Conservation (phyloP, 176 grass and related monocot genomes). For the Phyllostachys edulis region DNA sequence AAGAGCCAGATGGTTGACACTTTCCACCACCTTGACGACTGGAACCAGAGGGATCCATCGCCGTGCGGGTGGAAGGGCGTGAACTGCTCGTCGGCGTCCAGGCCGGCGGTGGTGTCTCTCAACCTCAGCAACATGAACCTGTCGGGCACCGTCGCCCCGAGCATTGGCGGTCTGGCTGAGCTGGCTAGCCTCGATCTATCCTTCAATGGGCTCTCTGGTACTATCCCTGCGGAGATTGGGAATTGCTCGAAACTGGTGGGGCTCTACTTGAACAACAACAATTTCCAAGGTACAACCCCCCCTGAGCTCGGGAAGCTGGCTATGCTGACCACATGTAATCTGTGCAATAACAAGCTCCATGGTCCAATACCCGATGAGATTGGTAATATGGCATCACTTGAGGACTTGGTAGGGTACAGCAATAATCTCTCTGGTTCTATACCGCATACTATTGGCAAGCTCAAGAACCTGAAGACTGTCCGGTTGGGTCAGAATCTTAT, state of each 20-base stretch:
- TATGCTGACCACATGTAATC: slow-evolving; percentile 55
- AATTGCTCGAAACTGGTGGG: slow-evolving; percentile 54
- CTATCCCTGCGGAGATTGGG: slow-evolving; percentile 67
- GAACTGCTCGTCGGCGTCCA: slow-evolving; percentile 50
- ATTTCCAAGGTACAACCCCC: slow-evolving; percentile 55
- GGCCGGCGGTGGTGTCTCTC: slow-evolving; percentile 48
- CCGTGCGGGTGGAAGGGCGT: slow-evolving; percentile 84
- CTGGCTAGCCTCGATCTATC: slow-evolving; percentile 71
- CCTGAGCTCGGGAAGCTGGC: slow-evolving; percentile 67
- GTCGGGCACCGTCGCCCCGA: slow-evolving; percentile 59
- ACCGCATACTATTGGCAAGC: slow-evolving; percentile 62
- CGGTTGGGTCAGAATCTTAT: slow-evolving; percentile 85
- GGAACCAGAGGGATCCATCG: slow-evolving; percentile 48
- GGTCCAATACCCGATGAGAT: slow-evolving; percentile 74
- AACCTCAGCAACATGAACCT: slow-evolving; percentile 75
- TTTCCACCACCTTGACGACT: slow-evolving; percentile 62
- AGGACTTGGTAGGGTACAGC: slow-evolving; percentile 77
- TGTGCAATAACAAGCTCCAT: slow-evolving; percentile 89
- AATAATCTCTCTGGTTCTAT: slow-evolving; percentile 85
- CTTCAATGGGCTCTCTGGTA: slow-evolving; percentile 69
- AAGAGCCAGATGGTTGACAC: slow-evolving; percentile 65
- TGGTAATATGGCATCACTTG: slow-evolving; percentile 68
- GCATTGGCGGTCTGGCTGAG: slow-evolving; percentile 61
- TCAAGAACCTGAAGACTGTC: slow-evolving; percentile 76
- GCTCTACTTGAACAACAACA: slow-evolving; percentile 76